Conservation (phyloP, 768 basidiomycete genomes). For the Phanerochaete sordida region DNA sequence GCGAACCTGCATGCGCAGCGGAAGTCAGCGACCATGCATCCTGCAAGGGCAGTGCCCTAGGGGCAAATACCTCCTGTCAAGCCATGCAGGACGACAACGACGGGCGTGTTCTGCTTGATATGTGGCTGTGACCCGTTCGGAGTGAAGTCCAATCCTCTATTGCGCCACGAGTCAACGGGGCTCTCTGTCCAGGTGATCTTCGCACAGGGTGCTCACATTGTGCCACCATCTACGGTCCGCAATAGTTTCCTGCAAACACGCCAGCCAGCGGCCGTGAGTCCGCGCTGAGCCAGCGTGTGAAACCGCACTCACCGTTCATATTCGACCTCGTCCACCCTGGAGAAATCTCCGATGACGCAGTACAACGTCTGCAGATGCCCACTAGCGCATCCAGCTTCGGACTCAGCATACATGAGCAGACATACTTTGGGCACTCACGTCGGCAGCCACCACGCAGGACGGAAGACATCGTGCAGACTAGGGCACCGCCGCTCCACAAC, state of each 20-base stretch:
- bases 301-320: constrained; percentile 46
- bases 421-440: constrained; percentile 16
- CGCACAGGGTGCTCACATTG: constrained; percentile 42
- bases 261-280: not conserved
- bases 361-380: constrained; percentile 66
- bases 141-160: constrained; percentile 66
- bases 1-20: constrained; percentile 52
- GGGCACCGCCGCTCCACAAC: constrained; percentile 25
- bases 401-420: not conserved
- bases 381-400: constrained; percentile 26
- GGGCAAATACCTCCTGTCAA: constrained; percentile 39
- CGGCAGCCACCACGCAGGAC: constrained; percentile 29
- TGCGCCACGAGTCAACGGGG: not conserved
- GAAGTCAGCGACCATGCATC: constrained; percentile 5
- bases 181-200: not conserved
- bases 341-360: constrained; percentile 58
- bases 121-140: constrained; percentile 30
- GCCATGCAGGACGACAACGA: constrained; percentile 54
- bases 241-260: constrained; percentile 41
- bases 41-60: not conserved
- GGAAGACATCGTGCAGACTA: constrained; percentile 24
- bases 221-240: constrained; percentile 57
- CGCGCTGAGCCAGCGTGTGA: not conserved
- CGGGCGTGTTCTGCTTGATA: constrained; percentile 39
- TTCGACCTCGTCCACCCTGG: constrained; percentile 48